phyloP scores from a whole-genome alignment of 768 basidiomycete species.

The Dentipellis fragilis region DNA sequence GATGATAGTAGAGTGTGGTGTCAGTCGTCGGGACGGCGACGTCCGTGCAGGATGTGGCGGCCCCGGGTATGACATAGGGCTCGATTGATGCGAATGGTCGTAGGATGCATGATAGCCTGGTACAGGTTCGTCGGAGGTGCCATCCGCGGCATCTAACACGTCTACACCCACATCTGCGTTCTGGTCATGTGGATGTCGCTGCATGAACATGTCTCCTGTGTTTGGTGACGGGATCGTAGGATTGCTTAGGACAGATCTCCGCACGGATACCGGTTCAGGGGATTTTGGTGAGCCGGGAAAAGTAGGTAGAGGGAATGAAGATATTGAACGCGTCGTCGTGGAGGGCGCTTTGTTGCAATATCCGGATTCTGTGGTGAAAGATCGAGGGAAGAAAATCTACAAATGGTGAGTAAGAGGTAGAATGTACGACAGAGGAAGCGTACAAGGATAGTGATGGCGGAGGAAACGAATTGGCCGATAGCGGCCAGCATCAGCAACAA shows the following conservation, averaged over 20 bases:
- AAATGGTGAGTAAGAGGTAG: not conserved
- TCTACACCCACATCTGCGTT: not conserved
- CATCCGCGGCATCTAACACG: not conserved
- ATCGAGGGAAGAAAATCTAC: slow-evolving; percentile 74
- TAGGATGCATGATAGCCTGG: not conserved
- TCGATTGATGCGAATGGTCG: not conserved
- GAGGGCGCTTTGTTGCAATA: slow-evolving; percentile 36
- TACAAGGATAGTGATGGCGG: slow-evolving; percentile 71
- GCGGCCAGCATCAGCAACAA: slow-evolving; percentile 62
- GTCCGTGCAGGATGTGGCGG: not conserved
- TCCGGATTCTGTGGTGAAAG: slow-evolving; percentile 52
- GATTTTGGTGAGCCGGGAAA: not conserved
- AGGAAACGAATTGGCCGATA: slow-evolving; percentile 71
- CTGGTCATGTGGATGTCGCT: not conserved
- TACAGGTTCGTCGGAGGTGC: not conserved
- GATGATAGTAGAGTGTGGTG: not conserved
- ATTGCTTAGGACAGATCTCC: not conserved
- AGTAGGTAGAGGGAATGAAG: slow-evolving; percentile 7
- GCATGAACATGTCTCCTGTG: not conserved
- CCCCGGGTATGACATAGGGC: not conserved
- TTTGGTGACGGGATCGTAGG: not conserved
- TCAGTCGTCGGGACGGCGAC: not conserved
- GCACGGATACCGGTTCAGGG: not conserved
- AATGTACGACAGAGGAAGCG: slow-evolving; percentile 16
- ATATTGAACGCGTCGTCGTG: slow-evolving; percentile 8